phyloP scores from a whole-genome alignment of 345 rosid genomes.

The Eucalyptus pauciflora region DNA sequence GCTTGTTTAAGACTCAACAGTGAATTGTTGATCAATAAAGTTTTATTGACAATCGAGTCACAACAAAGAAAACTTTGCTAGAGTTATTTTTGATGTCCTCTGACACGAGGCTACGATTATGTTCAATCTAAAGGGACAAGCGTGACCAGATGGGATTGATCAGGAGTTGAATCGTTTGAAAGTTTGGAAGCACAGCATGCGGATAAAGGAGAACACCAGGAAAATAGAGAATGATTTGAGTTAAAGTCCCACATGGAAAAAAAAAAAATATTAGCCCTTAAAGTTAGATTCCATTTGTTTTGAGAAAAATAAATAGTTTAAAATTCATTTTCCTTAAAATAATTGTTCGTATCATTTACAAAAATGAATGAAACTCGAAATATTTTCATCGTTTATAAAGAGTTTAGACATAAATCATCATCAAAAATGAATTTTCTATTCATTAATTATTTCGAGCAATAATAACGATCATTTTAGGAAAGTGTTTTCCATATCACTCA shows the following conservation, averaged over 20 bases:
- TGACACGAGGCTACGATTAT: neutral
- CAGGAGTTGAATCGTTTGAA: neutral
- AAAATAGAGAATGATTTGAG: neutral
- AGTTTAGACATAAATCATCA: neutral
- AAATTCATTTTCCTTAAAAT: rapidly evolving
- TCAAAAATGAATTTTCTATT: neutral
- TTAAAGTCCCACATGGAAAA: neutral
- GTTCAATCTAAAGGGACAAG: neutral
- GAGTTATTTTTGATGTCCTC: neutral
- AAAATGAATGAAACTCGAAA: neutral
- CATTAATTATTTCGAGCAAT: neutral
- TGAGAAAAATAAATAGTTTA: neutral
- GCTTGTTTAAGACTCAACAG: neutral
- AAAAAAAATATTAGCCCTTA: neutral
- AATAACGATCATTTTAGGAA: rapidly evolving
- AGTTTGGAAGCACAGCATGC: neutral
- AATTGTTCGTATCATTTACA: rapidly evolving
- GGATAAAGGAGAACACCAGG: neutral
- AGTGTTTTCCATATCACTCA: rapidly evolving
- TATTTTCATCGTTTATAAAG: neutral
- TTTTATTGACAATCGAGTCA: neutral
- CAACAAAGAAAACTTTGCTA: neutral
- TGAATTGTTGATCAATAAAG: neutral
- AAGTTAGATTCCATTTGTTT: neutral
- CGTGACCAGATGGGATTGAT: neutral